Conservation (phyloP, 768 basidiomycete species). For the Rhodotorula graminis region DNA sequence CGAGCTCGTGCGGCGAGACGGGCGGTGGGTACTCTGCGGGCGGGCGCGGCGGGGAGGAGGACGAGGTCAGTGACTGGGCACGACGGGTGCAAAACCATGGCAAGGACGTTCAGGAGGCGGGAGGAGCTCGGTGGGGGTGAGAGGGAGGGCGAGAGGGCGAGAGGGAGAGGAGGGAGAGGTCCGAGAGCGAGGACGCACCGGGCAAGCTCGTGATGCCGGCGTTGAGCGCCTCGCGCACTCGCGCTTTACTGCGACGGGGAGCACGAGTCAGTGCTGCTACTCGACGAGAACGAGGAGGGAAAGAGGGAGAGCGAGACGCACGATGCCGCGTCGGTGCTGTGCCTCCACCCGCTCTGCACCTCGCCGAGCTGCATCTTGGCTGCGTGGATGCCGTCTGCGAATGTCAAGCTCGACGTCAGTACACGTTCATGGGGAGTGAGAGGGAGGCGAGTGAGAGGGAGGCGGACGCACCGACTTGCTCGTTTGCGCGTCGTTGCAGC, state of each 20-base stretch:
- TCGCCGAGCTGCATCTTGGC: constrained; percentile 33
- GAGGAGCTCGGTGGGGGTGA: too few relatives aligned
- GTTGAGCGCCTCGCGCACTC: constrained; percentile 35
- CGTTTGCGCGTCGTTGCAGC: constrained; percentile 3
- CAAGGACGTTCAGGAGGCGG: too few relatives aligned
- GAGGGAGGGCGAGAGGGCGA: background rate
- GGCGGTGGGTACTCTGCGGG: constrained; percentile 21
- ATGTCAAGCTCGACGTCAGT: background rate
- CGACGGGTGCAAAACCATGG: too few relatives aligned
- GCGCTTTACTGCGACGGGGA: constrained; percentile 6
- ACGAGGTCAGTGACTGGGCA: too few relatives aligned
- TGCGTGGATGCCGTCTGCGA: constrained; percentile 29
- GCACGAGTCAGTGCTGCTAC: too few relatives aligned
- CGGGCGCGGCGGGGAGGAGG: too few relatives aligned
- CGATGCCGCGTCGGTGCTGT: constrained; percentile 29
- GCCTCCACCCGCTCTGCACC: constrained; percentile 28
- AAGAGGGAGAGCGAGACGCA: background rate
- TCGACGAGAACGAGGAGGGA: too few relatives aligned
- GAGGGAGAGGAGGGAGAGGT: background rate
- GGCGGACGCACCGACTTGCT: constrained; percentile 17
- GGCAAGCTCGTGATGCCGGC: constrained; percentile 29
- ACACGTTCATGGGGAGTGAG: too few relatives aligned
- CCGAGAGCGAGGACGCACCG: background rate
- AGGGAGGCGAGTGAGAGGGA: background rate
- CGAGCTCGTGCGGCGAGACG: constrained; percentile 6